Percentiles rank a stretch among this genome's conserved stretches.
Conservation (phyloP, 129 eudicot genomes). For the Escallonia herrerae region DNA sequence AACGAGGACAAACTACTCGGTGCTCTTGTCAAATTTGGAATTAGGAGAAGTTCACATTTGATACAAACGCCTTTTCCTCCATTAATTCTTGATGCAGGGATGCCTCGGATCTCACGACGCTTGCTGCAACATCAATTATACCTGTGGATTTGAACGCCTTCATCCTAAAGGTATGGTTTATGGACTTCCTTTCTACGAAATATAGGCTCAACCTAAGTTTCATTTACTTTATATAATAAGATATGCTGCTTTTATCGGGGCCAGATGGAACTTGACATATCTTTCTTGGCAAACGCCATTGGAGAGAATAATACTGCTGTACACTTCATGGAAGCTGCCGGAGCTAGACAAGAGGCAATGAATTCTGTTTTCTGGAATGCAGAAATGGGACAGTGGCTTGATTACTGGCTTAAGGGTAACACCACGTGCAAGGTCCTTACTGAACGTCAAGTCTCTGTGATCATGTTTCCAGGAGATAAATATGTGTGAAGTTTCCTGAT, state of each 20-base stretch:
- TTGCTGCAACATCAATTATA: conserved; percentile 59
- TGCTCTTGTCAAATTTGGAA: too few relatives aligned
- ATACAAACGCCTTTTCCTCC: too few relatives aligned
- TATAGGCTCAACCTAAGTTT: background rate
- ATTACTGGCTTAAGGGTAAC: conserved; percentile 61
- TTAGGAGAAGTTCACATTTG: too few relatives aligned
- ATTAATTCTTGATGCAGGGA: conserved; percentile 33
- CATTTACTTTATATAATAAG: background rate
- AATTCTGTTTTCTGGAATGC: conserved; percentile 65
- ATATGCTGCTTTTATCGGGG: background rate
- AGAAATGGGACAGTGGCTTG: conserved; percentile 86
- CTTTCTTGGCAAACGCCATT: conserved; percentile 52
- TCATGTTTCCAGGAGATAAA: too few relatives aligned
- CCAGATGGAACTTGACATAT: conserved; percentile 94
- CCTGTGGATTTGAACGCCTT: conserved; percentile 91
- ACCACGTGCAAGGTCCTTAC: conserved; percentile 33
- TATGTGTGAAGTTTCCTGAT: background rate
- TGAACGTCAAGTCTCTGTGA: too few relatives aligned
- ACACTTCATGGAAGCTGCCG: conserved; percentile 46
- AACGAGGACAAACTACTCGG: too few relatives aligned
- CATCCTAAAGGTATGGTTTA: conserved; percentile 51
- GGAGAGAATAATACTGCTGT: conserved; percentile 39
- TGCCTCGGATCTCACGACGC: conserved; percentile 68
- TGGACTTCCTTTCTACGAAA: background rate
- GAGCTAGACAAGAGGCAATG: conserved; percentile 61